Evolutionary conservation across 441 rosid genomes (phyloP), one percentile per base, ranked within the genome.

Genomic region (Croton laevigatus): DNA sequence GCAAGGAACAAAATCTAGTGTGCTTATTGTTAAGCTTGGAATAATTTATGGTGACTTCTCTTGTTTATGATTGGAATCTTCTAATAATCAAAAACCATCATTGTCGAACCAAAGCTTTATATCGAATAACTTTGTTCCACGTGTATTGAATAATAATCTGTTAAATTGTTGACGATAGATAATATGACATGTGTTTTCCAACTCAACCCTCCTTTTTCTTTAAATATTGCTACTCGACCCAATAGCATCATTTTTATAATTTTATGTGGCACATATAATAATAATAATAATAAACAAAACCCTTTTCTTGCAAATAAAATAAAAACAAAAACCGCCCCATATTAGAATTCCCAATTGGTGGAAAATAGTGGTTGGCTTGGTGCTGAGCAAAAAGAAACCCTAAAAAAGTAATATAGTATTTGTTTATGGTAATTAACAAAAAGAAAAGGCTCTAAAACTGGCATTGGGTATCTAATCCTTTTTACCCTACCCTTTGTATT

Each of bases 261-360:
- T 61, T 69, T 53, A 44, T 61, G 74, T 23, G 52, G 69, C 71
- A 68, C 65, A 61, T 40, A 38, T 4, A 38, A 6, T 3, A 38
- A 38, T 4, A 38, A 38, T 4, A 38, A 38, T 38, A 38, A 38
- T 40, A 40, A 40, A 40, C 0, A 14, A 38, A 13, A 32, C 45
- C 59, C 73, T 37, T 34, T 38, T 2, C 51, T 3, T 19, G 0
- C 5, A 36, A 17, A 27, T 1, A 42, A 27, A 65, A 27, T 5
- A 52, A 49, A 69, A 63, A 10, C 8, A 23, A 36, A 6, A 72
- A 71, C 82, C 85, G 80, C 77, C 84, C 82, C 83, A 78, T 27
- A 27, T 66, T 74, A 16, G 9, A 53, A 62, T 17, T 17, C 51
- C 40, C 49, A 23, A 76, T 79, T 53, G 76, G 78, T 54, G 61